Evolutionary conservation across 2,329 filamentous ascomycete species (phyloP).

Genomic region (Cytospora piceae): DNA sequence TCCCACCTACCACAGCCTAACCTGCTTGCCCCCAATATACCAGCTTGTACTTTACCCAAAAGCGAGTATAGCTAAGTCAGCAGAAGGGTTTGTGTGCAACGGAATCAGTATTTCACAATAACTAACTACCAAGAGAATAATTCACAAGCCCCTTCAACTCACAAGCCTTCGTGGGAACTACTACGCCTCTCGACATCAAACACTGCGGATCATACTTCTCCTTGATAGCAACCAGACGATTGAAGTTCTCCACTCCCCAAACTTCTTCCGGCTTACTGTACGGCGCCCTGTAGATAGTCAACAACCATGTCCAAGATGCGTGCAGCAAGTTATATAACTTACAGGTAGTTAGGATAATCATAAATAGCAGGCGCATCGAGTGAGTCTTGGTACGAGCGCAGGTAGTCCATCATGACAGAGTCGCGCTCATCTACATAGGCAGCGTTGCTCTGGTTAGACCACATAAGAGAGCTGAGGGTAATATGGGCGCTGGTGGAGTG

Average conservation of each 20-base stretch:
- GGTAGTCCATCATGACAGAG: constrained; percentile 22
- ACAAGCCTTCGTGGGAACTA: constrained; percentile 19
- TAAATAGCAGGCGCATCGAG: constrained; percentile 13
- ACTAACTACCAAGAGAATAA: neutral
- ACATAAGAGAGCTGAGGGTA: constrained; percentile 24
- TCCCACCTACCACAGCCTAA: no score
- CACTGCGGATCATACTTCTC: constrained; percentile 26
- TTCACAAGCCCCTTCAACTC: constrained; percentile 21
- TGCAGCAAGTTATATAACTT: neutral
- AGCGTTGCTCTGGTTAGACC: constrained; percentile 26
- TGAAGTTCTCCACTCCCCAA: constrained; percentile 27
- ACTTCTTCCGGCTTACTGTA: constrained; percentile 20
- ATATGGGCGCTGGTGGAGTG: constrained; percentile 25
- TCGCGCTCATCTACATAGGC: constrained; percentile 21
- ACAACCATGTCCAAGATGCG: neutral
- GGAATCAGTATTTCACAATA: neutral
- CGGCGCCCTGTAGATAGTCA: constrained; percentile 6
- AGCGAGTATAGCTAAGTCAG: no score
- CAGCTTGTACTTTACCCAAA: no score
- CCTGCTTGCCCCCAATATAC: no score
- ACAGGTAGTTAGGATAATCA: constrained; percentile 26
- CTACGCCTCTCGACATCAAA: constrained; percentile 19
- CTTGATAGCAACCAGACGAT: constrained; percentile 22
- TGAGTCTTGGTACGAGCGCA: constrained; percentile 15
- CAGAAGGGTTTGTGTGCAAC: no score